phyloP scores from a whole-genome alignment of 371 early-diverging fungal genomes.

The Rhizopus microsporus region DNA sequence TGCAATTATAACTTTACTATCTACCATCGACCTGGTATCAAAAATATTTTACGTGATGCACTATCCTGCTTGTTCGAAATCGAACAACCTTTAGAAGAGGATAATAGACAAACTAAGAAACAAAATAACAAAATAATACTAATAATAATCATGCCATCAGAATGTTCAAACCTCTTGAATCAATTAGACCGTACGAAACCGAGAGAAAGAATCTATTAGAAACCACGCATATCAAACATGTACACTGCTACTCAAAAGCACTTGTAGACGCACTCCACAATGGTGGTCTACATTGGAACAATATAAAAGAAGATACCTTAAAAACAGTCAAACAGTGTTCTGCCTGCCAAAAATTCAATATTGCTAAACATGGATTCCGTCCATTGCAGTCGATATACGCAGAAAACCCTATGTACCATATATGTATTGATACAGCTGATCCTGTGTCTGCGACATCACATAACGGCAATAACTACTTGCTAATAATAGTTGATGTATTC shows the following conservation, averaged over 20 bases:
- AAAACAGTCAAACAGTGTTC: not conserved
- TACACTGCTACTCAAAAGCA: not conserved
- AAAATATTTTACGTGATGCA: conserved; percentile 15
- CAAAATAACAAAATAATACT: not conserved
- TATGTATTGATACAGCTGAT: not conserved
- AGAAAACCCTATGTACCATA: not conserved
- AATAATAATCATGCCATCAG: not conserved
- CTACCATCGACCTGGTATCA: conserved; percentile 17
- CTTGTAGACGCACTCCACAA: not conserved
- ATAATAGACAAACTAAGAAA: not conserved
- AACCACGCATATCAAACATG: not conserved
- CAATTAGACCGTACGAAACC: not conserved
- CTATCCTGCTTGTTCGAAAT: conserved; percentile 8
- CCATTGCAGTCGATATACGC: not conserved
- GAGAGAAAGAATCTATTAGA: too few species aligned
- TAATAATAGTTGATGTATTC: not conserved
- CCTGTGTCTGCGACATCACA: not conserved
- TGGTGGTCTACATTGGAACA: conserved; percentile 3
- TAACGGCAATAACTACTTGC: conserved; percentile 4
- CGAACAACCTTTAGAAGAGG: conserved; percentile 7
- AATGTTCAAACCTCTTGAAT: not conserved
- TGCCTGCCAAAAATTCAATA: conserved; percentile 1
- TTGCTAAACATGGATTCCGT: conserved; percentile 3
- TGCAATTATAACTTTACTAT: conserved; percentile 12
- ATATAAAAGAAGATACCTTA: not conserved